A percentile compares a stretch with the other conserved stretches of the same genome.
Conservation (phyloP, 108 stramenopile genomes). For the Skeletonema menzelii region DNA sequence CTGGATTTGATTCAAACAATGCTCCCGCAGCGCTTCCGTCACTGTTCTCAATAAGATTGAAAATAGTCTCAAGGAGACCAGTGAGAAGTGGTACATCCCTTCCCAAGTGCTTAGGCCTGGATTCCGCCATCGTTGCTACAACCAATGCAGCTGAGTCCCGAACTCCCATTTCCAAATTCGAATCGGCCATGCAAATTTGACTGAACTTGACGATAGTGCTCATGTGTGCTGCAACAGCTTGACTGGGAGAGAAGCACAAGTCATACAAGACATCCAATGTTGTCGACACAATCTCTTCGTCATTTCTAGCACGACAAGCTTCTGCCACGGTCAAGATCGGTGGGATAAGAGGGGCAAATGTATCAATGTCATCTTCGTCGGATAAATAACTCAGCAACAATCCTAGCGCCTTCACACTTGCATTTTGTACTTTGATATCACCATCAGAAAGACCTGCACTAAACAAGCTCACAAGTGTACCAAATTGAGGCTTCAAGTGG, state of each 20-base stretch:
- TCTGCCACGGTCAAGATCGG: conserved; percentile 81
- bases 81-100: conserved; percentile 73
- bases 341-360: conserved; percentile 74
- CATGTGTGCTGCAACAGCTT: conserved; percentile 59
- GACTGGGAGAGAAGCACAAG: conserved; percentile 69
- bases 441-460: conserved; percentile 60
- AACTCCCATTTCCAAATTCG: conserved; percentile 80
- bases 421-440: conserved; percentile 80
- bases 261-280: conserved; percentile 92
- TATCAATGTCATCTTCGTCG: conserved; percentile 75
- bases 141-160: conserved; percentile 89
- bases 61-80: conserved; percentile 76
- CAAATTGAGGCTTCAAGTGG: conserved; percentile 80
- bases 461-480: conserved; percentile 75
- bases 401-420: conserved; percentile 82
- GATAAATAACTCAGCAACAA: conserved; percentile 75
- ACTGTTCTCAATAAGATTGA: conserved; percentile 87
- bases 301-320: conserved; percentile 55
- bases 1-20: conserved; percentile 89
- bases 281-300: conserved; percentile 80
- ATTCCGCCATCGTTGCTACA: conserved; percentile 91
- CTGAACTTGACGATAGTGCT: conserved; percentile 67
- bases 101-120: conserved; percentile 91
- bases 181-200: conserved; percentile 64
- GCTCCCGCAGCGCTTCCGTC: conserved; percentile 92